Evolutionary conservation across 306 rosid species (phyloP).

Genomic region (Gastrolobium villosum): DNA sequence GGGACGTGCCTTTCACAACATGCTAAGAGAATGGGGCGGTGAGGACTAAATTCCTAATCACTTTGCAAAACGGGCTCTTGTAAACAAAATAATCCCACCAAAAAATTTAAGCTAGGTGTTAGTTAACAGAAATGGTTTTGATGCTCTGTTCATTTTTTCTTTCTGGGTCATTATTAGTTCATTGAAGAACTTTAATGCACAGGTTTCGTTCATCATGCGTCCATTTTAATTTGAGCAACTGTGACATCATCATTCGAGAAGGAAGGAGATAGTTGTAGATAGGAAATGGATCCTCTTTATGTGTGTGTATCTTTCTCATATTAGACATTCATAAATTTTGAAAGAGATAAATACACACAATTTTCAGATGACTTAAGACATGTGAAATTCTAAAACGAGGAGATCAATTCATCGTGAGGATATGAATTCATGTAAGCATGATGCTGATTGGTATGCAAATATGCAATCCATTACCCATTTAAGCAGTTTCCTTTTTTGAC

Average conservation of each 20-base stretch:
- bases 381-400: too few relatives aligned
- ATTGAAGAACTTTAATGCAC: background rate
- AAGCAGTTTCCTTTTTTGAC: background rate
- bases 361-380: too few relatives aligned
- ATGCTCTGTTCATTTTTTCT: too few relatives aligned
- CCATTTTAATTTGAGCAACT: background rate
- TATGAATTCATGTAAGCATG: background rate
- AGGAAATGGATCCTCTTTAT: background rate
- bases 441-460: background rate
- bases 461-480: background rate
- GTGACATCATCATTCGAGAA: background rate
- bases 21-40: background rate
- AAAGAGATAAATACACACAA: too few relatives aligned
- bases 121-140: too few relatives aligned
- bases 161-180: too few relatives aligned
- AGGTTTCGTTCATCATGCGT: background rate
- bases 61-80: too few relatives aligned
- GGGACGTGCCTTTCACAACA: background rate
- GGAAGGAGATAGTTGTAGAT: background rate
- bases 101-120: too few relatives aligned
- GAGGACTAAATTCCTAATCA: background rate
- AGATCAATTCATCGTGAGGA: too few relatives aligned
- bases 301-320: too few relatives aligned
- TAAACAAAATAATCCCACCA: too few relatives aligned
- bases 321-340: too few relatives aligned